Conservation (phyloP, 2,329 filamentous ascomycete species). For the Pseudohalonectria lignicola region DNA sequence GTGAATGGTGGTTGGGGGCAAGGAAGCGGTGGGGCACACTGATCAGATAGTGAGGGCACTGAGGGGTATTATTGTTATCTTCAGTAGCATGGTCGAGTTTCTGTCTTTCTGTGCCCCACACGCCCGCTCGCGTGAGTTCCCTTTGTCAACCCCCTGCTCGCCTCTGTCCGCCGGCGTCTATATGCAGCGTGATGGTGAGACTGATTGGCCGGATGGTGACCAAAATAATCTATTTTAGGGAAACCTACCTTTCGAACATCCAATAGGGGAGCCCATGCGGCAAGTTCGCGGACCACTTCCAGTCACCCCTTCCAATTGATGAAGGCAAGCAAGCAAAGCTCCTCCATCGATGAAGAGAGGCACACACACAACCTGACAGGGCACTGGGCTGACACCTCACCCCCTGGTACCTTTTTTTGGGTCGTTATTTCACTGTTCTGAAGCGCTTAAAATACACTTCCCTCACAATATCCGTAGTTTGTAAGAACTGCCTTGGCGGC, state of each 20-base stretch:
- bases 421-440: neutral
- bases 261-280: constrained; percentile 6
- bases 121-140: too few species aligned
- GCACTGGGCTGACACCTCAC: too few species aligned
- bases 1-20: too few species aligned
- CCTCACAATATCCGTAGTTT: too few species aligned
- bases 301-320: constrained; percentile 1
- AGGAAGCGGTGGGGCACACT: neutral
- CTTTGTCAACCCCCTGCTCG: too few species aligned
- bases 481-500: too few species aligned
- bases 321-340: too few species aligned
- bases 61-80: too few species aligned
- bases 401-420: neutral
- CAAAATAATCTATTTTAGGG: constrained; percentile 14
- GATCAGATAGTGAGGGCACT: neutral
- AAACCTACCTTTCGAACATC: constrained; percentile 2
- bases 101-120: too few species aligned
- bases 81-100: too few species aligned
- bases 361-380: too few species aligned
- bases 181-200: constrained; percentile 16
- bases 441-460: constrained; percentile 4
- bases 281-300: constrained; percentile 3
- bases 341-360: too few species aligned
- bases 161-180: constrained; percentile 14
- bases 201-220: constrained; percentile 12